Evolutionary conservation across 306 rosid species (phyloP).

Genomic region (Adenanthera pavonina): DNA sequence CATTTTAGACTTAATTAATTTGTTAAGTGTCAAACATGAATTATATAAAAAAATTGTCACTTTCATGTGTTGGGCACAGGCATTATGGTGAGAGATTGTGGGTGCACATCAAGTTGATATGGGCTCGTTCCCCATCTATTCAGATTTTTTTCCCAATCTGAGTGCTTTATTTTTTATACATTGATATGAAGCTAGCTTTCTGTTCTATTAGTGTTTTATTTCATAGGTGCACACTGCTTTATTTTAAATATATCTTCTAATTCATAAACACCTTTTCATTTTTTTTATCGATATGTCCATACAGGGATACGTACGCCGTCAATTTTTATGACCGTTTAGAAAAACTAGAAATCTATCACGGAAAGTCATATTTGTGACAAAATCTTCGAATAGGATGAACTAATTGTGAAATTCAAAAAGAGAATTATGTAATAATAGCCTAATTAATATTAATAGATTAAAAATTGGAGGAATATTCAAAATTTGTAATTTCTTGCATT

Average conservation of each 20-base stretch:
- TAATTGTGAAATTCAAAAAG: too few relatives aligned
- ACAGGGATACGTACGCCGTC: too few relatives aligned
- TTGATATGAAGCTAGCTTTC: background rate
- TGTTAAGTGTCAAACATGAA: background rate
- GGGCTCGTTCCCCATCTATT: background rate
- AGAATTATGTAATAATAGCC: too few relatives aligned
- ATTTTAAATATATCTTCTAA: background rate
- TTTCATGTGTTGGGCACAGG: constrained; percentile 2
- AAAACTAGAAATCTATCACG: too few relatives aligned
- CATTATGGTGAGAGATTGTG: background rate
- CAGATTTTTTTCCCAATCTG: background rate
- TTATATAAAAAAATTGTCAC: background rate
- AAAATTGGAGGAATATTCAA: background rate
- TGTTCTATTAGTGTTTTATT: too few relatives aligned
- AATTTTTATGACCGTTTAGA: too few relatives aligned
- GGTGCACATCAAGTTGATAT: background rate
- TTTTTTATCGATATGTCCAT: too few relatives aligned
- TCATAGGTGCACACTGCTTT: background rate
- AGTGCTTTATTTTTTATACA: background rate
- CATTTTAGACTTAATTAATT: background rate
- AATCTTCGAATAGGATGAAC: too few relatives aligned
- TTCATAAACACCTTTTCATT: background rate
- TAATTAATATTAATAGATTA: too few relatives aligned
- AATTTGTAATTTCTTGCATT: background rate
- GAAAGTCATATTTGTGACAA: too few relatives aligned